Conservation (phyloP, 805 yeast genomes). For the Blastobotrys terrestris region DNA sequence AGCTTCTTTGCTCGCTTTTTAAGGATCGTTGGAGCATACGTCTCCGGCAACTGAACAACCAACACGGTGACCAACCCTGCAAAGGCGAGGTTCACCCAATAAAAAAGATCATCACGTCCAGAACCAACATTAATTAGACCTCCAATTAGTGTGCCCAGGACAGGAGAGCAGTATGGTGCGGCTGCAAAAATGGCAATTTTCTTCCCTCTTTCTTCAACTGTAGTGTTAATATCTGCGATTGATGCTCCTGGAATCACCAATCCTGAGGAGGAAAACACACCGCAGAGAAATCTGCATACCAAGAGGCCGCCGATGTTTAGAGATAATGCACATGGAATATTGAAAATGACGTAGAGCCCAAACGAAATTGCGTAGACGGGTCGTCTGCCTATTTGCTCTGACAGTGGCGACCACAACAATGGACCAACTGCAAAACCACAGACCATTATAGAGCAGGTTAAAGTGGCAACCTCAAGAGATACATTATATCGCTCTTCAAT, state of each 20-base stretch:
- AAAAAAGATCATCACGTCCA: constrained; percentile 58
- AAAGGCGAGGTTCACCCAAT: constrained; percentile 61
- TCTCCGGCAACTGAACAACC: constrained; percentile 46
- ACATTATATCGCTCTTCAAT: constrained; percentile 47
- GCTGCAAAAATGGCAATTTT: constrained; percentile 63
- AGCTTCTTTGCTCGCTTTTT: constrained; percentile 56
- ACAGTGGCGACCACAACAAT: constrained; percentile 70
- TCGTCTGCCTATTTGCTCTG: constrained; percentile 67
- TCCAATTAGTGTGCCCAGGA: constrained; percentile 68
- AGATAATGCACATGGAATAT: constrained; percentile 65
- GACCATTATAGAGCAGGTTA: constrained; percentile 69
- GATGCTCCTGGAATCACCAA: constrained; percentile 76
- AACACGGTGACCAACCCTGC: constrained; percentile 38
- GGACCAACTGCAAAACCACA: constrained; percentile 87
- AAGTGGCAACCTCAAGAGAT: constrained; percentile 49
- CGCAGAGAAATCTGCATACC: constrained; percentile 70
- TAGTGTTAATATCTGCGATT: constrained; percentile 69
- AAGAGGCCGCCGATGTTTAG: constrained; percentile 66
- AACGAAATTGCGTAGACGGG: constrained; percentile 48
- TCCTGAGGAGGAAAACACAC: constrained; percentile 73
- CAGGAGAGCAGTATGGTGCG: constrained; percentile 65
- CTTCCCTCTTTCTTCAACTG: constrained; percentile 51
- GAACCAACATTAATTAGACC: constrained; percentile 50
- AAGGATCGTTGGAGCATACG: constrained; percentile 63
- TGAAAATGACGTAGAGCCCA: constrained; percentile 47